These are phyloP conservation scores for Sapria himalayana DNA, from an alignment of 345 rosid genomes.

Conservation along the genomic window DNA sequence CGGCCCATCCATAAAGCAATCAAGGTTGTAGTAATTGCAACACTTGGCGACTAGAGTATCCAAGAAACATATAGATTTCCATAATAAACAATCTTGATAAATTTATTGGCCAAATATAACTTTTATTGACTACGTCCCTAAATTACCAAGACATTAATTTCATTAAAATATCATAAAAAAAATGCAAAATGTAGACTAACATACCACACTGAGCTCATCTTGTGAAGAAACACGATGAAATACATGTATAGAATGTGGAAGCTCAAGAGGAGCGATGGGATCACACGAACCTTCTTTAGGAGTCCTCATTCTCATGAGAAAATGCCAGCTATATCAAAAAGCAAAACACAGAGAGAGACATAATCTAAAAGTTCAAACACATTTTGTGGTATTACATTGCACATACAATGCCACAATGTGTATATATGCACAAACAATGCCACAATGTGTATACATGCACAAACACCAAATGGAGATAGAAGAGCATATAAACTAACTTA, in stretches of 20 bases:
- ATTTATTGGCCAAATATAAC: too few species aligned
- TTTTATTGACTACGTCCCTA: too few species aligned
- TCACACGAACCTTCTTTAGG: slow-evolving; percentile 57
- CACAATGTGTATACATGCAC: neutral
- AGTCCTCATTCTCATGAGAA: slow-evolving; percentile 70
- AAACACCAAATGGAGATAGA: slow-evolving; percentile 3
- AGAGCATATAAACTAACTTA: slow-evolving; percentile 23
- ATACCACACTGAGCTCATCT: slow-evolving; percentile 50
- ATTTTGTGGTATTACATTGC: too few species aligned
- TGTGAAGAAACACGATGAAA: slow-evolving; percentile 55
- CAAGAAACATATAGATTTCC: too few species aligned
- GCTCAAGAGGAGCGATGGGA: slow-evolving; percentile 78
- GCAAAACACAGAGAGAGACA: too few species aligned
- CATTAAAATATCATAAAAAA: too few species aligned
- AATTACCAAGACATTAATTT: too few species aligned
- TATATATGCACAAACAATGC: neutral
- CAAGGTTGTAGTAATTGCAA: too few species aligned
- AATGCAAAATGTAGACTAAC: slow-evolving; percentile 3
- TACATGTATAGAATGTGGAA: slow-evolving; percentile 84
- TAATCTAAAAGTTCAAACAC: too few species aligned
- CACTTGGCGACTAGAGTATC: too few species aligned
- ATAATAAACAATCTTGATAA: too few species aligned
- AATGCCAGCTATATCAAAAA: slow-evolving; percentile 53
- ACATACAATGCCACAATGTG: neutral
- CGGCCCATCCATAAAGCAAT: too few species aligned